phyloP scores from a whole-genome alignment of 345 rosid genomes.

The Geranium rotundifolium region DNA sequence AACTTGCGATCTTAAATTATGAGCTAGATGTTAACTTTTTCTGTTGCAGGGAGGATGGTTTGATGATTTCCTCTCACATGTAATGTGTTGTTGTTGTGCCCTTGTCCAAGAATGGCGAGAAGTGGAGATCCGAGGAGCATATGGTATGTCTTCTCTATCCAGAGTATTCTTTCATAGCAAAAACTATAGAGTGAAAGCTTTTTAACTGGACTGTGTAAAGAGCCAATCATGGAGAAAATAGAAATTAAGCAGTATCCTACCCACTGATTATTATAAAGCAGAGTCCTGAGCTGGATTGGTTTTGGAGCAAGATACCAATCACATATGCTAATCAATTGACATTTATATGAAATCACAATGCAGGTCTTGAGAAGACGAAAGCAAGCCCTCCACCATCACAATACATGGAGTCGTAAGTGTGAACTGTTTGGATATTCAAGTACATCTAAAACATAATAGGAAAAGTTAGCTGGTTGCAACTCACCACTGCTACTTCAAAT shows the following conservation, averaged over 20 bases:
- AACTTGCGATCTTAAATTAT: neutral
- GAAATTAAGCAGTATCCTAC: no score
- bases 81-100: constrained; percentile 98
- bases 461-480: constrained; percentile 3
- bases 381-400: constrained; percentile 72
- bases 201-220: no score
- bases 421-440: constrained; percentile 6
- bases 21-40: neutral
- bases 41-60: constrained; percentile 67
- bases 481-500: neutral
- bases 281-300: no score
- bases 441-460: neutral
- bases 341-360: constrained; percentile 10
- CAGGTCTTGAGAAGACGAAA: constrained; percentile 73
- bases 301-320: neutral
- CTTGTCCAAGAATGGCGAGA: constrained; percentile 98
- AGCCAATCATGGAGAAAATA: neutral
- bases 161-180: neutral
- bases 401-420: constrained; percentile 62
- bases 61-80: constrained; percentile 91
- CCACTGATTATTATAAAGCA: no score
- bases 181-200: neutral
- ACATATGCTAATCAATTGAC: neutral
- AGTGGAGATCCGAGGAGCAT: constrained; percentile 74
- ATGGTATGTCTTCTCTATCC: constrained; percentile 30